phyloP scores from a whole-genome alignment of 2,329 filamentous ascomycete species.

The Bipolaris sorokiniana region DNA sequence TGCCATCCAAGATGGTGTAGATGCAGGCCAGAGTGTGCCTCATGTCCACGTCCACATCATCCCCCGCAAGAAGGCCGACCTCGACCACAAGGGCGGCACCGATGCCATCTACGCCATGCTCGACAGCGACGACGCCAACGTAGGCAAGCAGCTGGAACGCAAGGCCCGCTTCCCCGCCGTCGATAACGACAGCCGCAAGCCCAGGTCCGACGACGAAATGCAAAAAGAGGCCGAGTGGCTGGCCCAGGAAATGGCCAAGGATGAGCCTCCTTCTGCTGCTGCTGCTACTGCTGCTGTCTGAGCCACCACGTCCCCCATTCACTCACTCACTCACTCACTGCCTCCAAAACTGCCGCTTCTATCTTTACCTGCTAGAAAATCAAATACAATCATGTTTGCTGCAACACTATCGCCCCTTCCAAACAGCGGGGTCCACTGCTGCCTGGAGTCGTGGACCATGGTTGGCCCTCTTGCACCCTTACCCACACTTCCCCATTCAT shows the following conservation, averaged over 20 bases:
- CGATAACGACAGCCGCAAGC: slow-evolving; percentile 68
- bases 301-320: neutral
- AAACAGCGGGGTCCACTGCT: neutral
- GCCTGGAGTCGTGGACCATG: neutral
- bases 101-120: slow-evolving; percentile 84
- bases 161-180: slow-evolving; percentile 69
- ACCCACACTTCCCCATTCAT: neutral
- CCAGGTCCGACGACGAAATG: slow-evolving; percentile 79
- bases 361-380: neutral
- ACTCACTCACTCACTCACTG: neutral
- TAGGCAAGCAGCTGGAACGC: slow-evolving; percentile 70
- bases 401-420: neutral
- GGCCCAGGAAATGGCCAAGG: slow-evolving; percentile 56
- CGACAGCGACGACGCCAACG: slow-evolving; percentile 83
- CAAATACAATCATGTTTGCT: neutral
- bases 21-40: slow-evolving; percentile 90
- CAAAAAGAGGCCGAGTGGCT: slow-evolving; percentile 44
- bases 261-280: slow-evolving; percentile 26
- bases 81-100: slow-evolving; percentile 62
- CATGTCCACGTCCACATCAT: slow-evolving; percentile 96
- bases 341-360: neutral
- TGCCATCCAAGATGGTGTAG: slow-evolving; percentile 89
- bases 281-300: too few species aligned
- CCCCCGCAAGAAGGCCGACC: slow-evolving; percentile 67
- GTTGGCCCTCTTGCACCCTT: too few species aligned